Conservation (phyloP, 106 monocot genomes). For the Chionographis japonica region DNA sequence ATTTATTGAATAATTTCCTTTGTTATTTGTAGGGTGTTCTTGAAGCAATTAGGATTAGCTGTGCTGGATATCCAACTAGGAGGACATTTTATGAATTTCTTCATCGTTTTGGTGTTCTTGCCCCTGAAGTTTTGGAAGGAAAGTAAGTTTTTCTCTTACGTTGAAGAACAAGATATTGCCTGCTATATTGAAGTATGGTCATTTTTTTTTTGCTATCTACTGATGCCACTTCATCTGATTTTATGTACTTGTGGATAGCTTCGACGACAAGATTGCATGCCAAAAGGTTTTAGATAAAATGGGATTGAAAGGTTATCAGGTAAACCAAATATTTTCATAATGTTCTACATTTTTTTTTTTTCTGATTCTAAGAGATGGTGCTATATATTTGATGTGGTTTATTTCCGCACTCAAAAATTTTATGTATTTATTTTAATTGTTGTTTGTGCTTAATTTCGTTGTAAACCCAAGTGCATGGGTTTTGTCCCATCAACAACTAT, state of each 20-base stretch:
- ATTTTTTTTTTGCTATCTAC: background rate
- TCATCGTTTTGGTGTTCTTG: conserved; percentile 83
- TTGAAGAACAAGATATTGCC: background rate
- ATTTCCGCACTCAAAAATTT: too few species aligned
- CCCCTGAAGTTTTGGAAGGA: conserved; percentile 74
- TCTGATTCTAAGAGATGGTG: too few species aligned
- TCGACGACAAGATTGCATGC: conserved; percentile 71
- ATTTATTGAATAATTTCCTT: conserved; percentile 1
- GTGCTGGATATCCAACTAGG: conserved; percentile 92
- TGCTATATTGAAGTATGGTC: background rate
- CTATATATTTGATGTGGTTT: too few species aligned
- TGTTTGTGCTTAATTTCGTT: too few species aligned
- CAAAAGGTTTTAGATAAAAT: conserved; percentile 76
- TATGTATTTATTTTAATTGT: too few species aligned
- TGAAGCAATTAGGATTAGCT: conserved; percentile 91
- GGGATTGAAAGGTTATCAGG: conserved; percentile 78
- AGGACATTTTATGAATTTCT: conserved; percentile 90
- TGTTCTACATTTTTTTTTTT: too few species aligned
- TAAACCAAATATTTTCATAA: conserved; percentile 10
- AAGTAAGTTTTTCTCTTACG: conserved; percentile 45
- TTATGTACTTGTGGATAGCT: conserved; percentile 28
- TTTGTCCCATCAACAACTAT: too few species aligned
- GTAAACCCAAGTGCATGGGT: too few species aligned
- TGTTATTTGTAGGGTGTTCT: conserved; percentile 64
- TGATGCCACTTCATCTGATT: conserved; percentile 2